Evolutionary conservation across 2,329 filamentous ascomycete genomes (phyloP).

Genomic region (Neopestalotiopsis clavispora): DNA sequence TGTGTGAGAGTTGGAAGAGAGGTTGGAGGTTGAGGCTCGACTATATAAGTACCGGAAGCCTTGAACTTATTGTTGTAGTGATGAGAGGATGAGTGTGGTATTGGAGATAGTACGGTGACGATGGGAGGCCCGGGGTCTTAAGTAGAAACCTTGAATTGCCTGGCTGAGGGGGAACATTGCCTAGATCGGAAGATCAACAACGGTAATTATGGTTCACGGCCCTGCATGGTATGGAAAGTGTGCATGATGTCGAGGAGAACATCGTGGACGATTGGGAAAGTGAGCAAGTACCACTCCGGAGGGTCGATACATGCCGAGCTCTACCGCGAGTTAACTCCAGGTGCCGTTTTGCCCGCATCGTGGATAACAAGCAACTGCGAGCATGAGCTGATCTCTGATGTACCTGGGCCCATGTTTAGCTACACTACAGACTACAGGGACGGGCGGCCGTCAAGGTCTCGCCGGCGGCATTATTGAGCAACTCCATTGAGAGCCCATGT

Average conservation of each 20-base stretch:
- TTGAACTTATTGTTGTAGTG: not conserved
- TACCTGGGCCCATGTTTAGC: not conserved
- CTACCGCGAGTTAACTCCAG: not conserved
- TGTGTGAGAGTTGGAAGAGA: not conserved
- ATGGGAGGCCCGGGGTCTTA: constrained; percentile 11
- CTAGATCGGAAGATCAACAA: constrained; percentile 9
- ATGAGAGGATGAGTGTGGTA: constrained; percentile 6
- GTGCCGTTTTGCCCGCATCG: not conserved
- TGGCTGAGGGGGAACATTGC: not conserved
- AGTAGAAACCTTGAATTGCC: constrained; percentile 13
- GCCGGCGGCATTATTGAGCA: not conserved
- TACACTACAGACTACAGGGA: not conserved
- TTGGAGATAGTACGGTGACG: constrained; percentile 1
- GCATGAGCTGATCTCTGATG: not conserved
- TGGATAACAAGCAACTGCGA: constrained; percentile 1
- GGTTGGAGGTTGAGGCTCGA: constrained; percentile 7
- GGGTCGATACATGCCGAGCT: not conserved
- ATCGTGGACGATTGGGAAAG: constrained; percentile 9
- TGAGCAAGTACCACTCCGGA: not conserved
- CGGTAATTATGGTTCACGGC: constrained; percentile 16
- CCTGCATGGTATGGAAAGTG: constrained; percentile 3
- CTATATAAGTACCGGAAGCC: constrained; percentile 5
- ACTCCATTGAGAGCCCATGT: constrained; percentile 1
- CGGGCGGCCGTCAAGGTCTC: not conserved
- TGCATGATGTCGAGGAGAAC: not conserved